These are phyloP conservation scores for Backusella psychrophila DNA, from an alignment of 192 early-diverging fungal genomes.

Conservation along the genomic window DNA sequence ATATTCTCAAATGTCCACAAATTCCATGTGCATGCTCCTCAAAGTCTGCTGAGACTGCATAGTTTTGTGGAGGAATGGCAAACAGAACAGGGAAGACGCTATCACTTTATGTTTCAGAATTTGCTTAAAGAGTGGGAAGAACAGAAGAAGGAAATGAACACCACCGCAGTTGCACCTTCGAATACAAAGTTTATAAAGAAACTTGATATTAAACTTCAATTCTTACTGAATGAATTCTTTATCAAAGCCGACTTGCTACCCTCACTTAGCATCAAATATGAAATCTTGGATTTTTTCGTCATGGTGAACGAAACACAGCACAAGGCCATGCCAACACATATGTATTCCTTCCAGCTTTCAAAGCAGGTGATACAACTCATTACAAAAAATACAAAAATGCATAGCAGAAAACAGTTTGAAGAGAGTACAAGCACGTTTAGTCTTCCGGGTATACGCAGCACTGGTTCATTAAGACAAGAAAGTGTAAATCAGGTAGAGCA, in stretches of 20 bases:
- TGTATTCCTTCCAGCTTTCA: slow-evolving; percentile 46
- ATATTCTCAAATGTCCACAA: slow-evolving; percentile 46
- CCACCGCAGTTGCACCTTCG: background rate
- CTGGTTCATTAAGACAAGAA: slow-evolving; percentile 42
- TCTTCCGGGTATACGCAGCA: slow-evolving; percentile 52
- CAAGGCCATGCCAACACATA: slow-evolving; percentile 32
- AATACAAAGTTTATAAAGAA: slow-evolving; percentile 16
- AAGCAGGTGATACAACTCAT: slow-evolving; percentile 56
- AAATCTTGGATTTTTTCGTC: slow-evolving; percentile 50
- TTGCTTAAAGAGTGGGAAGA: slow-evolving; percentile 69
- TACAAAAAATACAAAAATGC: slow-evolving; percentile 13
- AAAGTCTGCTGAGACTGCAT: slow-evolving; percentile 71
- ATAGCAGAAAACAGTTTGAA: background rate
- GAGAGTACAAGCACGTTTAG: slow-evolving; percentile 45
- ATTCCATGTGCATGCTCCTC: slow-evolving; percentile 47
- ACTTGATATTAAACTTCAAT: slow-evolving; percentile 59
- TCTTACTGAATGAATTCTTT: slow-evolving; percentile 54
- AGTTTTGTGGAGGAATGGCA: slow-evolving; percentile 78
- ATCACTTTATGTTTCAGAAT: slow-evolving; percentile 70
- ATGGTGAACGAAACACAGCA: slow-evolving; percentile 46
- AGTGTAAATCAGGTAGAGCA: slow-evolving; percentile 13
- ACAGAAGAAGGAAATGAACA: slow-evolving; percentile 33
- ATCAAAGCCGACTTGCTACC: slow-evolving; percentile 65
- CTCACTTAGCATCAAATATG: slow-evolving; percentile 59
- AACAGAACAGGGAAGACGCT: slow-evolving; percentile 56